Base-by-base conservation (phyloP, 1,139 yeast species). In the Suhomyces taliae region DNA sequence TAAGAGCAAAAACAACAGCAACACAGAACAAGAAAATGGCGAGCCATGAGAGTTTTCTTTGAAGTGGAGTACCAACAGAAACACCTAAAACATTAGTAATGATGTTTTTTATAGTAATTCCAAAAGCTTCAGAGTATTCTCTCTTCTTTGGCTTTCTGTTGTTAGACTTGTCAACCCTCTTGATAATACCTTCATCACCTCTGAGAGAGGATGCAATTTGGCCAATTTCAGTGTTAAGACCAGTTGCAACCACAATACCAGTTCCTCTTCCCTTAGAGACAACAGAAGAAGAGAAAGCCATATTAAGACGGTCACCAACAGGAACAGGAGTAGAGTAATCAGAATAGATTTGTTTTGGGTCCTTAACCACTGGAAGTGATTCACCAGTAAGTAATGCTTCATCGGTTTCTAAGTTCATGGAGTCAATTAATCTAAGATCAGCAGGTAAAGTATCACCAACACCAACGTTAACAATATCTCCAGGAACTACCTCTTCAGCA, bases 351-450 rank as follows among this genome's bases (percentile, higher is more conserved):
- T 63, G 59, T 2, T 46, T 43, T 19, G 55, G 61, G 32, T 61
- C 55, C 52, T 75, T 75, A 26, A 58, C 58, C 2, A 75, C 65
- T 12, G 80, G 78, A 41, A 73, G 66, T 0, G 81, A 73, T 55
- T 79, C 83, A 49, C 84, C 84, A 2, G 84, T 79, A 41, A 79
- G 65, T 36, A 78, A 66, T 7, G 83, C 75, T 52, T 78, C 77
- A 53, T 79, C 84, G 41, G 80, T 75, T 50, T 75, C 74, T 53
- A 76, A 68, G 45, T 70, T 66, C 59, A 71, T 68, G 42, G 66
- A 51, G 27, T 65, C 68, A 34, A 70, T 52, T 12, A 76, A 58
- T 47, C 82, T 64, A 50, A 76, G 58, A 56, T 79, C 83, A 5
- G 83, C 83, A 14, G 83, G 79, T 6, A 78, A 59, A 32, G 78